Conservation (phyloP, 2,329 filamentous ascomycete species). For the Phyllosticta citribraziliensis region DNA sequence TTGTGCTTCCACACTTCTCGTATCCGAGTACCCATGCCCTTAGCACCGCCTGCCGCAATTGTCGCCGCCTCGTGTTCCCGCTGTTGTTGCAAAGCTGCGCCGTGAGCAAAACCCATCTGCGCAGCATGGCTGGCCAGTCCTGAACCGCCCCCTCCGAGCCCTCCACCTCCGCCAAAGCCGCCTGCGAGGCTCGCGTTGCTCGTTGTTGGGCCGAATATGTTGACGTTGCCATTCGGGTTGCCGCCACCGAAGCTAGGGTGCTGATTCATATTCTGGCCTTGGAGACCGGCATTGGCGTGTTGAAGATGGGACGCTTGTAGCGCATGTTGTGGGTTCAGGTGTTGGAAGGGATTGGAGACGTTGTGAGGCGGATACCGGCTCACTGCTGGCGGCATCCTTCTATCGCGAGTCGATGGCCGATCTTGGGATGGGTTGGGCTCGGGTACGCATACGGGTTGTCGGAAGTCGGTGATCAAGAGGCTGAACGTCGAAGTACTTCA, state of each 20-base stretch:
- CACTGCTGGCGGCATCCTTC: constrained; percentile 48
- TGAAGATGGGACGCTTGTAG: constrained; percentile 30
- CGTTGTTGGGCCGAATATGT: constrained; percentile 38
- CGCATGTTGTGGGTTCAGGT: constrained; percentile 40
- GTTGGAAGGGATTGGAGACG: constrained; percentile 49
- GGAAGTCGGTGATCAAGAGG: constrained; percentile 1
- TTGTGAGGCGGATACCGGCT: constrained; percentile 49
- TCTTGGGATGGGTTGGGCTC: constrained; percentile 1
- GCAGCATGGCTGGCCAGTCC: constrained; percentile 80
- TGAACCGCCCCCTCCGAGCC: constrained; percentile 46
- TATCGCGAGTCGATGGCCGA: constrained; percentile 10
- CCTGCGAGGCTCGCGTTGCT: constrained; percentile 46
- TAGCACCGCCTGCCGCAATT: constrained; percentile 44
- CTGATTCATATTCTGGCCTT: constrained; percentile 46
- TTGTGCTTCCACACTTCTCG: constrained; percentile 95
- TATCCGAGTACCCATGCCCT: constrained; percentile 66
- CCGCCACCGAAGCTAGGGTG: constrained; percentile 56
- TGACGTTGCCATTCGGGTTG: constrained; percentile 52
- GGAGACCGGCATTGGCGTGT: constrained; percentile 31
- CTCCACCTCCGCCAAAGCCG: constrained; percentile 45
- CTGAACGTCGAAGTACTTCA: background rate
- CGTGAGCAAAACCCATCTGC: constrained; percentile 77
- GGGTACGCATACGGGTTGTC: constrained; percentile 8
- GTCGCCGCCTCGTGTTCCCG: constrained; percentile 32
- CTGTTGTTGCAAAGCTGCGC: constrained; percentile 45